Percentiles rank a stretch among this genome's conserved stretches.
These are phyloP conservation scores for Colletotrichum tofieldiae DNA, from an alignment of 2,329 filamentous ascomycete genomes.

Conservation along the genomic window DNA sequence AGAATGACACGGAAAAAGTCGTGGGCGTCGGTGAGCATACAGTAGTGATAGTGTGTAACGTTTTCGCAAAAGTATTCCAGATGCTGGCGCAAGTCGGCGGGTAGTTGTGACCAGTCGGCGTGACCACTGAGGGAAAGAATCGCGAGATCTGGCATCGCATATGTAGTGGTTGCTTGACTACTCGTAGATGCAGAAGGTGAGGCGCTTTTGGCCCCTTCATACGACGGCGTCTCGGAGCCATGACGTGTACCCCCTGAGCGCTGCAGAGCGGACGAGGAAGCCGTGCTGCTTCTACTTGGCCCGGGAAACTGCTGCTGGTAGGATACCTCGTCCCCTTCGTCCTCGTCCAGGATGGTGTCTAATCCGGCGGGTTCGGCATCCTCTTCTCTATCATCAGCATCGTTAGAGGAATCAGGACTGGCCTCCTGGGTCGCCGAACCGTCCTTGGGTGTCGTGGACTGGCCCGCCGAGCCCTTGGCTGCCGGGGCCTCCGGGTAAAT, in stretches of 20 bases:
- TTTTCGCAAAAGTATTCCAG: slow-evolving; percentile 84
- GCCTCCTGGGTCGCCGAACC: slow-evolving; percentile 53
- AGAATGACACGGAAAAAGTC: slow-evolving; percentile 83
- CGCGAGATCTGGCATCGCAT: slow-evolving; percentile 45
- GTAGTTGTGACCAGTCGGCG: slow-evolving; percentile 71
- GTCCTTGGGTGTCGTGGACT: slow-evolving; percentile 58
- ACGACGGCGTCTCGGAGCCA: slow-evolving; percentile 68
- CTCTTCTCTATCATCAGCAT: slow-evolving; percentile 63
- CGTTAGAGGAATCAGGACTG: slow-evolving; percentile 70
- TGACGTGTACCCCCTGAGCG: slow-evolving; percentile 57
- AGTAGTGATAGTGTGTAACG: slow-evolving; percentile 87
- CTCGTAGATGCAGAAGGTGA: slow-evolving; percentile 68
- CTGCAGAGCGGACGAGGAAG: slow-evolving; percentile 56
- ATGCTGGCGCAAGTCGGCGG: slow-evolving; percentile 82
- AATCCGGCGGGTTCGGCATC: slow-evolving; percentile 59
- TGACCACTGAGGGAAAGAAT: slow-evolving; percentile 43
- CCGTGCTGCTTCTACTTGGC: slow-evolving; percentile 56
- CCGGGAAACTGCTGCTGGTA: slow-evolving; percentile 44
- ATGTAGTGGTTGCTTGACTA: slow-evolving; percentile 52
- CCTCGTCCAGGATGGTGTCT: slow-evolving; percentile 70
- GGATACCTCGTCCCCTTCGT: slow-evolving; percentile 56
- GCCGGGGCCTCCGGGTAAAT: slow-evolving; percentile 83
- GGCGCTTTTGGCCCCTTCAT: slow-evolving; percentile 65
- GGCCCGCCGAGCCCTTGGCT: slow-evolving; percentile 56
- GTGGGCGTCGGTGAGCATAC: slow-evolving; percentile 78